A percentile compares a stretch with the other conserved stretches of the same genome.
Conservation (phyloP, 2,329 filamentous ascomycete species). For the Dichotomopilus funicola region DNA sequence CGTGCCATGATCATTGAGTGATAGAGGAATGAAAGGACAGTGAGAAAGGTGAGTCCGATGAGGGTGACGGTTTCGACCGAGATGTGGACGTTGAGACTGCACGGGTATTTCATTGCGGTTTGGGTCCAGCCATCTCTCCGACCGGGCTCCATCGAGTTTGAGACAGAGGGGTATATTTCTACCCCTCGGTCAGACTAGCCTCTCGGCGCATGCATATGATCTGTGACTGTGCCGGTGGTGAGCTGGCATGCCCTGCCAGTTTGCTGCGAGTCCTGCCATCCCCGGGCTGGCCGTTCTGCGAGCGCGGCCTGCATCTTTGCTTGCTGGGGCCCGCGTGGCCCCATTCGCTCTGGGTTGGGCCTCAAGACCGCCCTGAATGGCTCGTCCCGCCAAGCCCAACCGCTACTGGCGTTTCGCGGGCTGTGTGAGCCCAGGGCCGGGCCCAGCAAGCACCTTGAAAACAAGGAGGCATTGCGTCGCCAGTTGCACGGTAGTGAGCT, state of each 20-base stretch:
- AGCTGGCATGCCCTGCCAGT: constrained; percentile 8
- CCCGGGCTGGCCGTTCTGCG: neutral
- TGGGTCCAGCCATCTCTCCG: constrained; percentile 8
- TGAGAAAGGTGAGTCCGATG: constrained; percentile 20
- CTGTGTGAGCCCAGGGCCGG: neutral
- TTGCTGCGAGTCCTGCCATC: neutral
- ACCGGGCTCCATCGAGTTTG: neutral
- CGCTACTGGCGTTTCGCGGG: neutral
- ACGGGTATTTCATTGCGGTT: constrained; percentile 14
- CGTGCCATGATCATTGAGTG: constrained; percentile 20
- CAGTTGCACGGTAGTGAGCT: constrained; percentile 8
- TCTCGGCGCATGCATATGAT: neutral
- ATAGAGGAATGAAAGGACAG: constrained; percentile 16
- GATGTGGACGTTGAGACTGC: constrained; percentile 18
- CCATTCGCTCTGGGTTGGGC: constrained; percentile 17
- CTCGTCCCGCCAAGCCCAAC: constrained; percentile 5
- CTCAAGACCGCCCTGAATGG: constrained; percentile 14
- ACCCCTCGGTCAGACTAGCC: neutral
- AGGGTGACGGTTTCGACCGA: constrained; percentile 23
- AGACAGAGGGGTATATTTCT: constrained; percentile 13
- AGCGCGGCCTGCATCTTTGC: too few relatives aligned
- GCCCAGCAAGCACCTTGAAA: neutral
- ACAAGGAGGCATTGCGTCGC: neutral
- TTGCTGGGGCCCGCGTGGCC: neutral
- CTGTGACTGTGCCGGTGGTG: neutral